phyloP scores from a whole-genome alignment of 129 eudicot genomes.

The Calendula officinalis region DNA sequence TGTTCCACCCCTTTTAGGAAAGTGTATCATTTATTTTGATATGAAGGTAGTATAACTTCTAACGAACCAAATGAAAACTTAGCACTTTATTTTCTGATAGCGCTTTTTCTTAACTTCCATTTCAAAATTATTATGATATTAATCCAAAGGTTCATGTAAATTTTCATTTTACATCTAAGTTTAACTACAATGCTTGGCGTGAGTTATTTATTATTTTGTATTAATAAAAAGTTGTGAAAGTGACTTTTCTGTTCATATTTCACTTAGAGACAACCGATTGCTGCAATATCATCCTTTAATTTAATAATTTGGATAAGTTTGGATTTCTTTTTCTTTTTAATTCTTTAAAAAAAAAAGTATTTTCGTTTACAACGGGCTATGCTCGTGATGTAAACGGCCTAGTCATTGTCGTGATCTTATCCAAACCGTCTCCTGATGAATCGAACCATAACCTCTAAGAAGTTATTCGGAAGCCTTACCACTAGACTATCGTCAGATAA shows the following conservation, averaged over 20 bases:
- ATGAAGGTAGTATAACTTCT: no score
- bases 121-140: neutral
- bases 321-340: neutral
- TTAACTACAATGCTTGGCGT: neutral
- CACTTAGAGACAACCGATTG: slow-evolving; percentile 1
- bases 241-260: slow-evolving; percentile 7
- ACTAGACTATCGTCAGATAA: no score
- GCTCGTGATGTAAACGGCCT: no score
- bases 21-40: no score
- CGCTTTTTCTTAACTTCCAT: neutral
- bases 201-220: neutral
- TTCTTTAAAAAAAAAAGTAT: neutral
- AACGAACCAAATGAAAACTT: neutral
- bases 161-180: neutral
- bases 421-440: no score
- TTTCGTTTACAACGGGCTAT: neutral
- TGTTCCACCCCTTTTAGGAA: no score
- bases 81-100: neutral
- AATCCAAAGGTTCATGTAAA: neutral
- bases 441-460: no score
- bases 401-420: no score
- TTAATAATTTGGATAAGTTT: slow-evolving; percentile 9
- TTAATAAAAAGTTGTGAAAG: neutral
- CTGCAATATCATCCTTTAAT: slow-evolving; percentile 14
- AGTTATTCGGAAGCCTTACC: no score